Conservation (phyloP, 352 stramenopile genomes). For the Globisporangium spiculum region DNA sequence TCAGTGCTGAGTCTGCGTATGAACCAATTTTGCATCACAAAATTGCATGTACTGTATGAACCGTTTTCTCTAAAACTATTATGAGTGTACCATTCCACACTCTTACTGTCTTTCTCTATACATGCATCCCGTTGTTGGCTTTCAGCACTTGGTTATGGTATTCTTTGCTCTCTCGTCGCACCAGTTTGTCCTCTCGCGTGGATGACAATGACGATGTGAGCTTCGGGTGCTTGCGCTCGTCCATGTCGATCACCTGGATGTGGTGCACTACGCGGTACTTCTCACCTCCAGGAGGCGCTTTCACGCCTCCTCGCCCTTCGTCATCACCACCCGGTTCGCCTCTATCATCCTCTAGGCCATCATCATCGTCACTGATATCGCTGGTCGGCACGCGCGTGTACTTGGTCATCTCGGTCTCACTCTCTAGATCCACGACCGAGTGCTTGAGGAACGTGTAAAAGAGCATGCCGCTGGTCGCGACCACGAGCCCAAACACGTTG, state of each 20-base stretch:
- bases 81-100: neutral
- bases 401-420: conserved; percentile 16
- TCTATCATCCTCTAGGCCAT: neutral
- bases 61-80: neutral
- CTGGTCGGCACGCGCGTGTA: conserved; percentile 40
- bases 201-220: conserved; percentile 20
- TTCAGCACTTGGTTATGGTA: conserved; percentile 23
- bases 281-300: neutral
- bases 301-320: neutral
- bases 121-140: conserved; percentile 23
- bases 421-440: conserved; percentile 21
- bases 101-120: conserved; percentile 30
- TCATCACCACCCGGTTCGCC: neutral
- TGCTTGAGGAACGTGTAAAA: conserved; percentile 79
- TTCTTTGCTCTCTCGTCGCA: conserved; percentile 64
- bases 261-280: conserved; percentile 12
- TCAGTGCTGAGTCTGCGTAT: neutral
- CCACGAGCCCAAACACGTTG: conserved; percentile 65
- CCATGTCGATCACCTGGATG: conserved; percentile 22
- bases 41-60: neutral
- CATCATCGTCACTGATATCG: neutral
- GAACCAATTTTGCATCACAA: neutral
- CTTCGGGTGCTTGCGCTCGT: conserved; percentile 8
- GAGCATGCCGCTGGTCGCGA: conserved; percentile 72
- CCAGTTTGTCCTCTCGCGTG: conserved; percentile 24